phyloP scores from a whole-genome alignment of 371 early-diverging fungal genomes.

The Blakeslea trispora region DNA sequence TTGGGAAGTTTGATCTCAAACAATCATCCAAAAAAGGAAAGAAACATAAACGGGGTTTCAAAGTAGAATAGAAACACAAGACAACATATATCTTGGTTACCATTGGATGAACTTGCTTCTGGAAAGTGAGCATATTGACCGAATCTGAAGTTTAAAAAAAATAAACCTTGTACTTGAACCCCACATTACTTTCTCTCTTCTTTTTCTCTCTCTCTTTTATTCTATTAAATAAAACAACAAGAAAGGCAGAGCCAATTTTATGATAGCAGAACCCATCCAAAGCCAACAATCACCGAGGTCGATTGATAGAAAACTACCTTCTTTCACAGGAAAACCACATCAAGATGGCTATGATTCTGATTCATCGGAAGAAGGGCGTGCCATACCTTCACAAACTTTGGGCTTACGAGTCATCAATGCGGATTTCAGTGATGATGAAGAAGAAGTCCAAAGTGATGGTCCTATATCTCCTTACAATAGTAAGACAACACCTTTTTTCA shows the following conservation, averaged over 20 bases:
- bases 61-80: too few species aligned
- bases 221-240: too few species aligned
- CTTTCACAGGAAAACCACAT: too few species aligned
- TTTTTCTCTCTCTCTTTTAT: not conserved
- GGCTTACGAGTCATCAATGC: conserved; percentile 11
- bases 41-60: too few species aligned
- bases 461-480: not conserved
- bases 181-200: not conserved
- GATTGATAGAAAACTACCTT: not conserved
- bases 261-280: not conserved
- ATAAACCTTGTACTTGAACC: not conserved
- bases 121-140: not conserved
- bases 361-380: conserved; percentile 9
- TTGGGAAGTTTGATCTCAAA: too few species aligned
- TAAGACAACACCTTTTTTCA: not conserved
- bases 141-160: not conserved
- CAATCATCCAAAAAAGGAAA: too few species aligned
- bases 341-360: conserved; percentile 12
- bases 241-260: too few species aligned
- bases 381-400: not conserved
- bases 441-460: not conserved
- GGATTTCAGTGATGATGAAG: not conserved
- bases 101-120: too few species aligned
- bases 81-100: too few species aligned
- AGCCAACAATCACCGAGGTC: not conserved